Evolutionary conservation across 2,329 filamentous ascomycete species (phyloP), one percentile per base, ranked within the genome.

Genomic region (Chalaropsis thielavioides): DNA sequence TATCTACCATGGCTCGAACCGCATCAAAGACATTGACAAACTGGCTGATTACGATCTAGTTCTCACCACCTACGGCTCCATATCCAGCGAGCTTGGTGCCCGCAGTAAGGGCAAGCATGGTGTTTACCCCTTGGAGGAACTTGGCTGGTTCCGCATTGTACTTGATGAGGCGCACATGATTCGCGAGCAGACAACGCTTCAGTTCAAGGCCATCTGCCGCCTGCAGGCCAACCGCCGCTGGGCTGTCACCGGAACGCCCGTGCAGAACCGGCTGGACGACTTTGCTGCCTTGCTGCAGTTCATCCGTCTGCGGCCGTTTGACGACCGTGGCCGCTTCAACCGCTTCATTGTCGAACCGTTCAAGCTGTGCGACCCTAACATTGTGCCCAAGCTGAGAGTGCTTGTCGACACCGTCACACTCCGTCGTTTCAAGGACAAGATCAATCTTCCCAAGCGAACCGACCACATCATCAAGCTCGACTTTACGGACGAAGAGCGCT

Each of bases 181-280:
- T 69, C 89, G 94, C 31, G 92, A 95, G 70, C 87, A 89, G 68
- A 83, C 80, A 2, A 92, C 91, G 0, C 78, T 88, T 49, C 88
- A 92, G 69, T 95, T 91, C 64, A 90, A 92, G 72, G 89, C 90
- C 2, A 89, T 94, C 22, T 92, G 90, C 69, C 82, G 84, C 22
- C 78, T 97, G 2, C 81, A 88, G 67, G 89, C 91, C 1, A 83
- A 89, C 71, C 84, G 92, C 40, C 86, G 92, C 41, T 99, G 94
- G 94, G 92, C 92, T 2, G 90, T 97, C n/a, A 97, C 94, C 0
- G 94, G 92, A 64, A 97, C 94, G 0, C 94, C 92, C 0, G 89
- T 97, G 8, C 92, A 97, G 74, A 99, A 99, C 72, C 86, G 89
- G 3, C 80, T 97, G 1, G 91, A 95, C 69, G 94, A 99, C 73